Evolutionary conservation across 805 yeast species (phyloP).

Genomic region (Candida parachauliodes): DNA sequence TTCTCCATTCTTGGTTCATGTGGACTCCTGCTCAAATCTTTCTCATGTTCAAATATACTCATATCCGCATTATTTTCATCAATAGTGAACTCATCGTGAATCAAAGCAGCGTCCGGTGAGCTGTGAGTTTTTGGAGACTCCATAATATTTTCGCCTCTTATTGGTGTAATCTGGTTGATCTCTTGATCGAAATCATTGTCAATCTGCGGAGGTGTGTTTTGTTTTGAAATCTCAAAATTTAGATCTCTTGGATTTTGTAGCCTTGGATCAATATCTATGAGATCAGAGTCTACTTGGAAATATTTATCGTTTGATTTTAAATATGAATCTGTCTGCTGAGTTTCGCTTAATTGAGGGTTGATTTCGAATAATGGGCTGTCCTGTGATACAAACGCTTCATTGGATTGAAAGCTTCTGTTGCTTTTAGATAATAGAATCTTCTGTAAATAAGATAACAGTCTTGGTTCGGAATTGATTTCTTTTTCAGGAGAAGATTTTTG

Average conservation of each 20-base stretch:
- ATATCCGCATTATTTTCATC: constrained; percentile 3
- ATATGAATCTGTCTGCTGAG: background rate
- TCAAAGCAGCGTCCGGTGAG: background rate
- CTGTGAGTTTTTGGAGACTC: background rate
- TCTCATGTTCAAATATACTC: constrained; percentile 1
- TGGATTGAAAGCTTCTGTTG: background rate
- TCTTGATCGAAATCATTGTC: background rate
- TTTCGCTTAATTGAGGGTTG: background rate
- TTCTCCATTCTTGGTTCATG: background rate
- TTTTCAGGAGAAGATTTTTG: background rate
- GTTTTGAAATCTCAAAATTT: background rate
- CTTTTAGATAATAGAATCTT: constrained; percentile 22
- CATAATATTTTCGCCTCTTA: background rate
- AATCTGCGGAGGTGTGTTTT: constrained; percentile 1
- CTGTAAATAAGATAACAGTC: constrained; percentile 26
- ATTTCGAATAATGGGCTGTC: background rate
- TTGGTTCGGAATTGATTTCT: constrained; percentile 3
- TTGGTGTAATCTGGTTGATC: background rate
- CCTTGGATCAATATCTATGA: background rate
- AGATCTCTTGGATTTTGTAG: background rate
- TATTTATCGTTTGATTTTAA: no score
- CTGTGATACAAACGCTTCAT: background rate
- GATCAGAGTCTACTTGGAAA: no score
- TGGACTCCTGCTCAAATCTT: background rate
- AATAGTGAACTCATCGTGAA: constrained; percentile 3